These are phyloP conservation scores for Nicotiana paniculata DNA, from an alignment of 257 asterid species.

Conservation along the genomic window DNA sequence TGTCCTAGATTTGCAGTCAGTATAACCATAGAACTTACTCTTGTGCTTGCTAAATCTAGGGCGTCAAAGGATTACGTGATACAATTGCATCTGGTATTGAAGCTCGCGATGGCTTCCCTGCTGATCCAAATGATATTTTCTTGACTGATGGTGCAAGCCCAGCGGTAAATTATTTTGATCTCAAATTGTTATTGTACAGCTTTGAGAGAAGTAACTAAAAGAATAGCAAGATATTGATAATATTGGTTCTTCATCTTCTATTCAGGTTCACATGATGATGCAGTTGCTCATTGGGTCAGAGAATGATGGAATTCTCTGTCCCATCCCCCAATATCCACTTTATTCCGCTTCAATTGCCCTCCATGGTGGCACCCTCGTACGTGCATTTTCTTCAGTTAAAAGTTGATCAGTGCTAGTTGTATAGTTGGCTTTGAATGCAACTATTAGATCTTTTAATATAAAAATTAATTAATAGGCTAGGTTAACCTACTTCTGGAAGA, in stretches of 20 bases:
- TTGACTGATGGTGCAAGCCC: slow-evolving; percentile 99
- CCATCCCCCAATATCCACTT: slow-evolving; percentile 97
- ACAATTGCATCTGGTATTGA: slow-evolving; percentile 88
- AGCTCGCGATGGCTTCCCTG: slow-evolving; percentile 96
- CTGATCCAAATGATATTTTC: slow-evolving; percentile 89
- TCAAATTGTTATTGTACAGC: not conserved
- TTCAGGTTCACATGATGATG: slow-evolving; percentile 99
- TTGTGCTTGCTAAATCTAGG: slow-evolving; percentile 37
- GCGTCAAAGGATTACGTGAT: slow-evolving; percentile 90
- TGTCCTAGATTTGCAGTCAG: slow-evolving; percentile 1
- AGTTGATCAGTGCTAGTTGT: not conserved
- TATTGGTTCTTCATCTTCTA: not conserved
- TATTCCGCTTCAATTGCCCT: slow-evolving; percentile 81
- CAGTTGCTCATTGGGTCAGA: slow-evolving; percentile 72
- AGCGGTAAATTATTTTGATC: slow-evolving; percentile 42
- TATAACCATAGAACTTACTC: not conserved
- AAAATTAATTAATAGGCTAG: not conserved
- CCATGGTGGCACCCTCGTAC: slow-evolving; percentile 94
- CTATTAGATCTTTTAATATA: not conserved
- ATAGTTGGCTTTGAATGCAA: not conserved
- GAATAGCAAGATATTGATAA: not conserved
- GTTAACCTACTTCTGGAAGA: not conserved
- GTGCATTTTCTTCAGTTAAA: slow-evolving; percentile 10
- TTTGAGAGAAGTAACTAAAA: slow-evolving; percentile 1
- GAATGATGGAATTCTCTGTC: slow-evolving; percentile 88